Base-by-base conservation (phyloP, 208 protist genomes). In the Leishmania braziliensis region DNA sequence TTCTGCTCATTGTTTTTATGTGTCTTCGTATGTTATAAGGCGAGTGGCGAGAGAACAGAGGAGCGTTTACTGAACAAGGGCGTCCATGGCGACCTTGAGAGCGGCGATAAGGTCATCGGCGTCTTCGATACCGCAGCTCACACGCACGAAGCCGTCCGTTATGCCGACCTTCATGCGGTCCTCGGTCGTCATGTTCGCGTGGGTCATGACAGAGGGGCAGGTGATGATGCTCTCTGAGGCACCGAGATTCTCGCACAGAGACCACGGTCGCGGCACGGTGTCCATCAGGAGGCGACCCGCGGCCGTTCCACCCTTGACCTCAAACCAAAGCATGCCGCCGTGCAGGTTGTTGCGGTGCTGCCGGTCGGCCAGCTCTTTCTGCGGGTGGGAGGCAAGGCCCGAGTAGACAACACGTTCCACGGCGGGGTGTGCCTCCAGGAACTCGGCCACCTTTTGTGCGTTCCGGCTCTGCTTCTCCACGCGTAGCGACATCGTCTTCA, bases 191-290 rank as follows among this genome's bases (percentile, higher is more conserved):
- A 99, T 98, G 78, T 96, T 95, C 18, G 98, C 98, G 84, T 99
- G 98, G 2, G 98, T 99, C 98, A 99, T 99, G 76, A 98, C 93
- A 33, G 95, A 94, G 16, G 98, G 98, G 85, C 94, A 95, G n/a
- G 98, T 98, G 83, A 98, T 97, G 70, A 99, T 96, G 86, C 90
- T 97, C 89, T 99, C 98, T 51, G 95, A 86, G 71, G 95, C 98
- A 68, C 98, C 98, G 51, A 99, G 95, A 80, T 94, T 97, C 85
- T 99, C 98, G 79, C 95, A 96, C 29, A 98, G 90, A 0, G 93
- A 96, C 92, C 95, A 98, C 58, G 93, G 93, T 26, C 91, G 89
- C 46, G 88, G 90, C 26, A 96, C 91, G 29, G 91, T 95, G 86
- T 96, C 90, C 95, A 96, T 96, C 53, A 98, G 85, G 74, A 86